These are phyloP conservation scores for Psilocybe sp. DNA, from an alignment of 768 basidiomycete genomes.

Conservation along the genomic window DNA sequence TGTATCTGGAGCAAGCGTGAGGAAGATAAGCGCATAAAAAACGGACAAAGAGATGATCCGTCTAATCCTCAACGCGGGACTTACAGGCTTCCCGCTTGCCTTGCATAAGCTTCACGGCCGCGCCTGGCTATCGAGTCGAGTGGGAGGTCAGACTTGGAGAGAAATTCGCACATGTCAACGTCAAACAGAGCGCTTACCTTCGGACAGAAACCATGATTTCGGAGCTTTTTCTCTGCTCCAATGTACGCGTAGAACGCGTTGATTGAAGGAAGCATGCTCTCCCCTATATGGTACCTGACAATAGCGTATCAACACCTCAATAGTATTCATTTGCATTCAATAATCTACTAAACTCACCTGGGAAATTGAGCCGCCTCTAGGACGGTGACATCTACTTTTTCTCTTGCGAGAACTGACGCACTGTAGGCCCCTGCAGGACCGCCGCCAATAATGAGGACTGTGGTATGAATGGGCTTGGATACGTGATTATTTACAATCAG, in stretches of 20 bases:
- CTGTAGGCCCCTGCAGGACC: slow-evolving; percentile 47
- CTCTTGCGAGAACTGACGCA: slow-evolving; percentile 40
- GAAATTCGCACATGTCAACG: not conserved
- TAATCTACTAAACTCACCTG: slow-evolving; percentile 14
- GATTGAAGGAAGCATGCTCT: slow-evolving; percentile 7
- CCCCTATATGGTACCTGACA: slow-evolving; percentile 8
- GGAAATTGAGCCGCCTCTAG: slow-evolving; percentile 45
- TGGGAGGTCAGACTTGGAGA: not conserved
- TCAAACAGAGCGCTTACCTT: not conserved
- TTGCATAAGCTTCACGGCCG: slow-evolving; percentile 39
- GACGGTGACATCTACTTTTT: slow-evolving; percentile 35
- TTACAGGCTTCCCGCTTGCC: slow-evolving; percentile 35
- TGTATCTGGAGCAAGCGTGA: slow-evolving; percentile 26
- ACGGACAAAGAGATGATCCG: not conserved
- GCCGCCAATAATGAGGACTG: slow-evolving; percentile 37
- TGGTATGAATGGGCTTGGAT: slow-evolving; percentile 19
- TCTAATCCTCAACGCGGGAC: no score
- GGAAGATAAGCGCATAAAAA: slow-evolving; percentile 1
- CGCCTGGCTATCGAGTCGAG: slow-evolving; percentile 30
- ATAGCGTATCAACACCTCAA: no score
- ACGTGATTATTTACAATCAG: no score
- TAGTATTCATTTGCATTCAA: no score
- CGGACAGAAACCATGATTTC: slow-evolving; percentile 17
- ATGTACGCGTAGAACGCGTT: slow-evolving; percentile 7
- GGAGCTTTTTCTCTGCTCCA: slow-evolving; percentile 5